Evolutionary conservation across 768 basidiomycete genomes (phyloP).

Genomic region (Termitomyces sp.): DNA sequence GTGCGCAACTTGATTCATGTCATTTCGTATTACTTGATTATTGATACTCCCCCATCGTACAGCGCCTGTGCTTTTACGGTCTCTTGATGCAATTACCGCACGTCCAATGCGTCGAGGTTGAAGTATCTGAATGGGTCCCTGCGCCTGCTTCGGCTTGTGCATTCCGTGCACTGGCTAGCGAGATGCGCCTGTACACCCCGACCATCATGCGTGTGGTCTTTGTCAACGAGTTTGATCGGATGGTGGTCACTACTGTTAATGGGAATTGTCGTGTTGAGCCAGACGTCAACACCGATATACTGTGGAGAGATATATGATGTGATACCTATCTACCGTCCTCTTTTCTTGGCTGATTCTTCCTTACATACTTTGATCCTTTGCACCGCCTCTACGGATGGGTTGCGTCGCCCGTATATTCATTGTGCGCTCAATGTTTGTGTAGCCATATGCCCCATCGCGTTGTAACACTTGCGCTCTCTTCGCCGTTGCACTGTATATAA

Average conservation of each 20-base stretch:
- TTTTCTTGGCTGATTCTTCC: not conserved
- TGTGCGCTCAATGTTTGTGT: not conserved
- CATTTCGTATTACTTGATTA: not conserved
- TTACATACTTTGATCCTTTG: not conserved
- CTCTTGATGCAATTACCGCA: slow-evolving; percentile 45
- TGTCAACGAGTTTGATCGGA: slow-evolving; percentile 58
- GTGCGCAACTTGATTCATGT: slow-evolving; percentile 25
- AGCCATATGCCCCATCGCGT: slow-evolving; percentile 1
- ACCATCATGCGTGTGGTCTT: slow-evolving; percentile 49
- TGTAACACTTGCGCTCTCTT: not conserved
- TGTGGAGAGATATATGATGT: slow-evolving; percentile 28
- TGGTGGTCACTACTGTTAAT: slow-evolving; percentile 32
- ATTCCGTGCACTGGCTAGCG: slow-evolving; percentile 51
- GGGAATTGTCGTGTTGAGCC: slow-evolving; percentile 28
- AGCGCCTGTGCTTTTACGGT: slow-evolving; percentile 62
- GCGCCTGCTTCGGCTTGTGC: slow-evolving; percentile 45
- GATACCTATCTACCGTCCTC: not conserved
- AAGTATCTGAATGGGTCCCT: slow-evolving; percentile 62
- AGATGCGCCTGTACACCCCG: slow-evolving; percentile 56
- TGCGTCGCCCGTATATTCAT: not conserved
- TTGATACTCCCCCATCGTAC: slow-evolving; percentile 6
- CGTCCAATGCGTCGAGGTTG: slow-evolving; percentile 54
- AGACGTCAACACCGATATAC: slow-evolving; percentile 22
- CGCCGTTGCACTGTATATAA: not conserved
- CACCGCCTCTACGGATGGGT: not conserved